Evolutionary conservation across 768 basidiomycete genomes (phyloP), one percentile per base, ranked within the genome.

Genomic region (Leucocoprinus leucothites): DNA sequence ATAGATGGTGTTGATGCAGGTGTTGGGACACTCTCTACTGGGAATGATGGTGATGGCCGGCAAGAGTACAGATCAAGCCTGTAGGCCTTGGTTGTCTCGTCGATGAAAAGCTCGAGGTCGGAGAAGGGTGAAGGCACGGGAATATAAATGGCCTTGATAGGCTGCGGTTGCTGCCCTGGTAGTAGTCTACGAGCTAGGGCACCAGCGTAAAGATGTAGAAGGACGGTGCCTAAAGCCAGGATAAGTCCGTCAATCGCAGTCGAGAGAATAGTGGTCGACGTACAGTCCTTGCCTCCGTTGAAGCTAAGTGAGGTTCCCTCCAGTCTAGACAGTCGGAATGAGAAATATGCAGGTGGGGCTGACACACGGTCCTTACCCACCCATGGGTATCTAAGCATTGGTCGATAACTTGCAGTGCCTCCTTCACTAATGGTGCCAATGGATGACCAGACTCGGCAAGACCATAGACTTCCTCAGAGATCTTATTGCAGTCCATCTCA

Each of bases 271-370:
- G 21, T 49, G n/a, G 36, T 38, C 28, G 6, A 76, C 86, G 62
- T 64, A 96, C 97, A 99, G 66, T 99, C 97, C 69, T 99, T 99
- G 50, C 97, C 97, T 9, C 97, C 97, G 61, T 98, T 99, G 74
- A 98, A 99, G 70, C 94, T 97, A 57, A 99, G 77, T 2, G 94
- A 87, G 3, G 94, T 73, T 53, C 78, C 74, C 34, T 87, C 82
- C 64, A 81, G 77, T 48, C 92, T 91, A 68, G 21, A 55, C 54
- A 51, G 50, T 51, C 58, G 45, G 52, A 45, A 56, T 61, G 28
- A 61, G 42, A 58, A 41, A 57, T 22, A 58, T 66, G 49, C 47
- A 61, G 58, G 57, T 57, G 28, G 25, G 34, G 48, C 34, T 41
- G 41, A 59, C 52, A 19, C 60, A 53, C 26, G 22, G 47, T 48